Evolutionary conservation across 306 rosid species (phyloP), one percentile per base, ranked within the genome.

Genomic region (Abrus pulchellus): DNA sequence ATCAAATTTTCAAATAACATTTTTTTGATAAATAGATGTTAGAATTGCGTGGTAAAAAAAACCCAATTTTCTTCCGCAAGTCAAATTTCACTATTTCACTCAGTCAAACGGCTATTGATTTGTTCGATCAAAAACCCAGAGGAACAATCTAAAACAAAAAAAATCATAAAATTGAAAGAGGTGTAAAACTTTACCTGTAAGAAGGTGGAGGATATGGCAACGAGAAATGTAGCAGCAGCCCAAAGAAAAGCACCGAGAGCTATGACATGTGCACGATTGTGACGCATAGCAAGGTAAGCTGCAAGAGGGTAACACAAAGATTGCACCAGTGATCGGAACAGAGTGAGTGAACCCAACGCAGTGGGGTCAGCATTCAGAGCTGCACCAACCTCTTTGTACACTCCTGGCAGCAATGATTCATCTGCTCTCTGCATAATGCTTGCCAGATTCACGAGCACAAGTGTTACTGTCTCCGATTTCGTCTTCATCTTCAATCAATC

Each of bases 221-320:
- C 99, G 27, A 94, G 95, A 69, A 95, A 93, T 76, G 99, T 95
- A 41, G 97, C 98, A 33, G 93, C 88, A 8, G 98, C 91, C 98
- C 98, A 95, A 41, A 93, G 97, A 69, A 90, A 88, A 45, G 99
- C 97, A 6, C 97, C 99, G 62, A 92, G 83, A 1, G 99, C 93
- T 32, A 95, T 91, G 67, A 93, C 94, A 61, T 91, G 97, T 9
- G 98, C 90, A 0, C 97, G 97, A 29, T 94, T 90, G 86, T 90
- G 92, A 28, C 84, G 97, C 49, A 87, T 81, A 13, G 97, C 89
- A 36, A 93, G 88, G 61, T 90, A 93, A 47, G 90, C 94, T 0
- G 97, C 97, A 0, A 92, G 80, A 5, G 94, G 98, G 78, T 92
- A 92, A 78, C 97, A 94, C 0, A 85, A 14, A 1, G 90, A 83